Evolutionary conservation across 768 basidiomycete genomes (phyloP).

Genomic region (Rhizopogon vinicolor): DNA sequence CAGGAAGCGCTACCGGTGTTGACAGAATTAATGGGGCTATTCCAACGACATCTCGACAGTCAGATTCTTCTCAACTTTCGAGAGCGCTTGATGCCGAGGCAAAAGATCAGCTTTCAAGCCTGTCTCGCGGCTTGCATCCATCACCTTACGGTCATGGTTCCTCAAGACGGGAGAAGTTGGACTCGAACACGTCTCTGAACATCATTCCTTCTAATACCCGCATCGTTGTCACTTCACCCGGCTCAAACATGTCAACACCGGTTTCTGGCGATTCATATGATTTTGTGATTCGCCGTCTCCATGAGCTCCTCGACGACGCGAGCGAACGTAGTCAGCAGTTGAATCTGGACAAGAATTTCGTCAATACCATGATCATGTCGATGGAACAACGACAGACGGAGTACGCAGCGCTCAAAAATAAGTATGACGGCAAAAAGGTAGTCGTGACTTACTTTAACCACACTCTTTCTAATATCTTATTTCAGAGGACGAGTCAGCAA

Average conservation of each 20-base stretch:
- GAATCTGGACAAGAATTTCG: conserved; percentile 66
- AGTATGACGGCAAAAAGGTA: conserved; percentile 87
- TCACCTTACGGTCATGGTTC: conserved; percentile 5
- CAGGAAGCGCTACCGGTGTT: conserved; percentile 10
- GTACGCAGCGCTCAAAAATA: conserved; percentile 59
- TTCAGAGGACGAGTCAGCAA: conserved; percentile 84
- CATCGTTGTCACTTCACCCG: conserved; percentile 45
- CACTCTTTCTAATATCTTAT: conserved; percentile 3
- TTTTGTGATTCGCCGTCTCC: conserved; percentile 45
- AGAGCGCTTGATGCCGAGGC: conserved; percentile 4
- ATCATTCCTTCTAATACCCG: conserved; percentile 21
- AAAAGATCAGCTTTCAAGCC: conserved; percentile 10
- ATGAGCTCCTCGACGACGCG: conserved; percentile 59
- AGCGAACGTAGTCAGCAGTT: conserved; percentile 59
- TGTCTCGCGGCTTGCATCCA: conserved; percentile 11
- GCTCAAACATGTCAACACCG: conserved; percentile 22
- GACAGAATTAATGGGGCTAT: background rate
- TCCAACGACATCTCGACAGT: background rate
- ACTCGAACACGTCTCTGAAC: conserved; percentile 20
- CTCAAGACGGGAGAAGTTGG: conserved; percentile 17
- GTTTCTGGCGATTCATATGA: conserved; percentile 35
- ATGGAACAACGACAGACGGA: conserved; percentile 64
- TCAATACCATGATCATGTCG: conserved; percentile 63
- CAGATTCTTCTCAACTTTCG: background rate
- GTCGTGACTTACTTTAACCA: conserved; percentile 15